Percentiles rank a stretch among this genome's conserved stretches.
Evolutionary conservation across 2,329 filamentous ascomycete species (phyloP).

Genomic region (Aspergillus spinulosporus): DNA sequence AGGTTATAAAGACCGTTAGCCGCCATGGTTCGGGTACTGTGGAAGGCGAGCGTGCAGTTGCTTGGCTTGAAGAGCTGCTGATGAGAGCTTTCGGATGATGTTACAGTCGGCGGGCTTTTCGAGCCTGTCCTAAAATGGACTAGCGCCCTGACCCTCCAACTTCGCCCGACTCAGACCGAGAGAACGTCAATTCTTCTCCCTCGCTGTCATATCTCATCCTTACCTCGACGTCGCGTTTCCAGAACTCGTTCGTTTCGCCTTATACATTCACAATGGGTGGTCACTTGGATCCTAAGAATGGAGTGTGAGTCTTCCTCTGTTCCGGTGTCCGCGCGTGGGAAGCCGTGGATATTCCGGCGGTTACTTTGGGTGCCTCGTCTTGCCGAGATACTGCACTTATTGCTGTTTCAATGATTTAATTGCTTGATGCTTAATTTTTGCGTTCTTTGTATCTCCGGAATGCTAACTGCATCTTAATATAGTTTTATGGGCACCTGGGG

Average conservation of each 20-base stretch:
- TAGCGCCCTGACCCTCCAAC: slow-evolving; percentile 35
- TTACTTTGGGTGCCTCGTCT: slow-evolving; percentile 13
- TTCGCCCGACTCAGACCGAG: slow-evolving; percentile 33
- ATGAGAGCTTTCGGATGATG: slow-evolving; percentile 33
- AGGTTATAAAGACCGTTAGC: slow-evolving; percentile 38
- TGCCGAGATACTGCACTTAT: not conserved
- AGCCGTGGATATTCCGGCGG: slow-evolving; percentile 6
- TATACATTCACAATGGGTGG: slow-evolving; percentile 40
- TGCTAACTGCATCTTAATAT: slow-evolving; percentile 30
- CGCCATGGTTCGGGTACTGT: slow-evolving; percentile 47
- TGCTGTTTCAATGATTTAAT: not conserved
- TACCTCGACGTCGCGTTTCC: slow-evolving; percentile 17
- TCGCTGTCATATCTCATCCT: slow-evolving; percentile 20
- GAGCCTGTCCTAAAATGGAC: slow-evolving; percentile 35
- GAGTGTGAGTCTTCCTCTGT: slow-evolving; percentile 40
- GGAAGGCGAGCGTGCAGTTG: slow-evolving; percentile 18
- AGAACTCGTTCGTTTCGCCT: slow-evolving; percentile 18
- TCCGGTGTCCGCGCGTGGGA: not conserved
- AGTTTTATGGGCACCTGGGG: slow-evolving; percentile 78
- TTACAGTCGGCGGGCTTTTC: slow-evolving; percentile 34
- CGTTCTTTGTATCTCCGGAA: not conserved
- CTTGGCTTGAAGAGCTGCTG: slow-evolving; percentile 4
- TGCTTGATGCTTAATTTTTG: not conserved
- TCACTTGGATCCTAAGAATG: slow-evolving; percentile 44
- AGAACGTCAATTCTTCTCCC: slow-evolving; percentile 28